Base-by-base conservation (phyloP, 2,329 filamentous ascomycete species). In the Trichoderma sp. region DNA sequence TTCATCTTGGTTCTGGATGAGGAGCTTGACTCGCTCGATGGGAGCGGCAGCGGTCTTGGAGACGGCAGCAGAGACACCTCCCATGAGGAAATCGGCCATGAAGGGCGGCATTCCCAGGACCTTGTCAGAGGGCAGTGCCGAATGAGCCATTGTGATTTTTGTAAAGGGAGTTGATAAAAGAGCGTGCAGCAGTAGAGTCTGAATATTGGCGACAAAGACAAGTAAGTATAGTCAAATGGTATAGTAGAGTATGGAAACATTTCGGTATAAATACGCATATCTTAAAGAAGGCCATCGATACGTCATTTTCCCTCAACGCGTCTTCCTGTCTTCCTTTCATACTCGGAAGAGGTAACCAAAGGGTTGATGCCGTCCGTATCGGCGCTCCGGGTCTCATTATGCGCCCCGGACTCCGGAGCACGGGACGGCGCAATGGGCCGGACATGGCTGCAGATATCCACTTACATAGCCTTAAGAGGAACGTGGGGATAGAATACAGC, bases 11-110 rank as follows among this genome's bases (percentile, higher is more conserved):
- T 64, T 70, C 21, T 70, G 57, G n/a, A 63, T 64, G 9, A 70
- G 67, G n/a, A 70, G 67, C 18, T 70, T 70, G 34, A 70, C 57
- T 30, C 66, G 53, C 34, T 63, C 66, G 32, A 70, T 70, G 66
- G 66, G 66, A 8, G 66, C 66, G 15, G 53, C 53, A 0, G 57
- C 66, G 26, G 66, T 70, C 28, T 70, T 70, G 24, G 68, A 70
- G 39, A 70, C 43, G 28, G 58, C 56, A 2, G 57, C 68, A 15
- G 68, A 70, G 24, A 70, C 68, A 2, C 68, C 57, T 21, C 47
- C 64, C 64, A 66, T 66, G 30, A 66, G 64, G 21, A 66, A 66
- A 15, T 66, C 64, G 9, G 32, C 32, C 51, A 28, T 14, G 32
- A 66, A 56, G 21, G 64, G 64, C 15, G 64, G 21, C 9, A 66